Base-by-base conservation (phyloP, 1,284 basidiomycete genomes). In the Cerioporus squamosus region DNA sequence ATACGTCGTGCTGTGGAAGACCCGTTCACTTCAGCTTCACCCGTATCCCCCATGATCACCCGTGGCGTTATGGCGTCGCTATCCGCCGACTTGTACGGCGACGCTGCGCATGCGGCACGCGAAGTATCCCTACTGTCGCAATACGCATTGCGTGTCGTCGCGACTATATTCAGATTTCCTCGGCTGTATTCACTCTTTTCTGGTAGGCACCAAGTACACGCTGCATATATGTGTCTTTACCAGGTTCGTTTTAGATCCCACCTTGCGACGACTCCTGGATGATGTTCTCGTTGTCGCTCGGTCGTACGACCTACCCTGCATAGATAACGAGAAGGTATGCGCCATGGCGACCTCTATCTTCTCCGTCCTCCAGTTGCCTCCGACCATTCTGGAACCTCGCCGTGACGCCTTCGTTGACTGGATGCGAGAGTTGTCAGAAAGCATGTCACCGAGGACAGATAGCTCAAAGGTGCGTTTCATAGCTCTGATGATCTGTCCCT, bases 321-420 rank as follows among this genome's bases (percentile, higher is more conserved):
- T 77, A 5, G 79, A 78, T 56, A 67, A 76, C 20, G 65, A 68
- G 6, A 86, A 84, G 68, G 80, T 78, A 8, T 75, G 75, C 60
- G 74, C 77, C 1, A 69, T 85, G 29, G 76, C 80, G 20, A 60
- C 82, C 17, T 85, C 79, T 77, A 75, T 77, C 26, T 68, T 89
- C 33, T 75, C 77, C 58, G 74, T 70, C 18, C 80, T 86, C 56
- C 75, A 73, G 51, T 71, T 88, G 4, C 79, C 84, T 1, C 20
- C 60, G 6, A 52, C 68, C 4, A 62, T 80, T 15, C 59, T 87
- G 26, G 54, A 56, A 14, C 66, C 73, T 47, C 68, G 65, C 15
- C 68, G 62, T 38, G 40, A 58, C 8, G 63, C 70, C 4, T 62
- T 83, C 10, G 55, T 70, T 22, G 62, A 59, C 0, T 74, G 71